These are phyloP conservation scores for Veloporphyrellus conicus DNA, from an alignment of 1,284 basidiomycete species.

Conservation along the genomic window DNA sequence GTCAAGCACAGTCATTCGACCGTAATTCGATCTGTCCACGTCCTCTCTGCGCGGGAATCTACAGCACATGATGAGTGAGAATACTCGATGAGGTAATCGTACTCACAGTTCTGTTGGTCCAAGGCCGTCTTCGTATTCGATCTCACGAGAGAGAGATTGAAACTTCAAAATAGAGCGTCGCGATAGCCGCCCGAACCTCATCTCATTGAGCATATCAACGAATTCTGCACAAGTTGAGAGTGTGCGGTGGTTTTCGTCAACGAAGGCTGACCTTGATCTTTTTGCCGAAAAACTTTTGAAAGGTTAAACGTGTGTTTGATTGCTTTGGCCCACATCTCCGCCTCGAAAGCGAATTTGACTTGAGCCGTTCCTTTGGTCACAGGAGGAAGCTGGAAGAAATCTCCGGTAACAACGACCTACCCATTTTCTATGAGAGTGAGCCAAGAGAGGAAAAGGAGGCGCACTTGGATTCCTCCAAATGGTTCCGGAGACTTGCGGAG, in stretches of 20 bases:
- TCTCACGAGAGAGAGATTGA: slow-evolving; percentile 53
- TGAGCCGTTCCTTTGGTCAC: slow-evolving; percentile 52
- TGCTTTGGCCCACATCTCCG: slow-evolving; percentile 62
- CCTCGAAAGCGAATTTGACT: slow-evolving; percentile 80
- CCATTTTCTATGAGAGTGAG: slow-evolving; percentile 4
- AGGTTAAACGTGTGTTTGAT: slow-evolving; percentile 57
- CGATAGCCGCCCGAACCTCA: slow-evolving; percentile 78
- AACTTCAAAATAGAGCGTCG: slow-evolving; percentile 58
- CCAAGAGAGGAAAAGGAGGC: background rate
- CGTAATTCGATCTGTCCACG: slow-evolving; percentile 73
- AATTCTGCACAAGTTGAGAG: slow-evolving; percentile 52
- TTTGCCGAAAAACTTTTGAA: slow-evolving; percentile 64
- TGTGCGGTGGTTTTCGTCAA: background rate
- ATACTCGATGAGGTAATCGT: slow-evolving; percentile 1
- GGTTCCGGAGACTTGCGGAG: slow-evolving; percentile 58
- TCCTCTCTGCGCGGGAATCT: slow-evolving; percentile 84
- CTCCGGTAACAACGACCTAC: slow-evolving; percentile 80
- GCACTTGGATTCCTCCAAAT: slow-evolving; percentile 89
- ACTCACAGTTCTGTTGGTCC: slow-evolving; percentile 76
- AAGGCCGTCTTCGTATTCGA: slow-evolving; percentile 66
- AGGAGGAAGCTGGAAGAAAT: slow-evolving; percentile 93
- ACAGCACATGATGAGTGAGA: slow-evolving; percentile 21
- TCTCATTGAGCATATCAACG: slow-evolving; percentile 86
- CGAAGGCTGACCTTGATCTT: slow-evolving; percentile 50
- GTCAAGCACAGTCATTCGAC: slow-evolving; percentile 51